Evolutionary conservation across 2,329 filamentous ascomycete genomes (phyloP), one percentile per base, ranked within the genome.

Genomic region (Trichoderma lentiforme): DNA sequence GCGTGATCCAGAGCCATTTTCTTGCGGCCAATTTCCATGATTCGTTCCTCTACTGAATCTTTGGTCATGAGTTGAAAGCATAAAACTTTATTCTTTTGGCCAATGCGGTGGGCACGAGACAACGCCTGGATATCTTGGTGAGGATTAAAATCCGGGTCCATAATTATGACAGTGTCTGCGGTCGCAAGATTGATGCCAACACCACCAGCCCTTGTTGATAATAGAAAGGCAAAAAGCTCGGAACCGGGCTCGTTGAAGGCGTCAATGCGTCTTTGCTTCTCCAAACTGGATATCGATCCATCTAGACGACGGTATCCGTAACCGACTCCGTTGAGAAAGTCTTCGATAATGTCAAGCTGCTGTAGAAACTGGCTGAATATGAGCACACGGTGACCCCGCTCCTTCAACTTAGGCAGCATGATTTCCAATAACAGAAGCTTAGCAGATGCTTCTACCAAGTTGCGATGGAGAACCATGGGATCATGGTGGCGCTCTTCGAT

Each of bases 161-260:
- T 90, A 75, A 99, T 98, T 75, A 99, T 98, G 73, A 99, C 97
- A 0, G 96, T 99, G 78, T 99, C 96, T 3, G 96, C 96, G 8
- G 95, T 97, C 0, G 96, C 96, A 70, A 99, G 86, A 79, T 99
- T 99, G 84, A 99, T 99, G 18, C 96, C 97, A 0, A 99, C 95
- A 77, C 97, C 96, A 69, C 96, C 96, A 21, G 97, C 95, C 74
- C 96, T 91, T 4, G 97, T 99, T 0, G 95, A 98, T 0, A 99
- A 86, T 21, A 99, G 83, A 81, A 99, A 98, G 0, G 92, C 94
- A 80, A 98, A 99, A 0, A 97, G 84, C 0, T 88, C 84, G 0
- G 95, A 98, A 69, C 92, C 87, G 0, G 93, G 92, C 0, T 91
- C 93, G 79, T 99, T 99, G 85, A 93, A 99, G 8, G 91, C 91